Evolutionary conservation across 345 rosid genomes (phyloP), one percentile per base, ranked within the genome.

Genomic region (Erodium maritimum): DNA sequence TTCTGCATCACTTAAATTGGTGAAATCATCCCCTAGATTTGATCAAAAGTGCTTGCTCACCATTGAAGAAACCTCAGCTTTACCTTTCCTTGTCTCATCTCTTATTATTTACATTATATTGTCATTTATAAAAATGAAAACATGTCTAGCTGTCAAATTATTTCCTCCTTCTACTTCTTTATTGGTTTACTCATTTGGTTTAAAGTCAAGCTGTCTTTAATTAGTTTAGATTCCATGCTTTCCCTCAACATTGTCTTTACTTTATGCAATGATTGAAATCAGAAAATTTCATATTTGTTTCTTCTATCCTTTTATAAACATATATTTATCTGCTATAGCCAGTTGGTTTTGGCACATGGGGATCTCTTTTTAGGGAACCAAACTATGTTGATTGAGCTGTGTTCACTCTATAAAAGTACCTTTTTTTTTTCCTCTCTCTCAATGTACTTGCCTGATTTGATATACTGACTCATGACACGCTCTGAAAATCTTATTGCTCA

Each of bases 311-410:
- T 53, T 61, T 25, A 29, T 57, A 34, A 55, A 59, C 20, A 17
- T 56, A 11, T 58, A 59, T 56, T 52, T 42, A 58, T 67, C 54
- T 57, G 20, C 33, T 66, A 20, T 37, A 19, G 50, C 61, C 53
- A 67, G 65, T 61, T 61, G 25, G 50, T 61, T 60, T 74, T 57
- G 68, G 84, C 90, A 83, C 87, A 81, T 86, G 90, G 81, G 72
- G 1, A 60, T 70, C 58, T 46, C 72, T 68, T 25, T 68, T 50
- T 66, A 21, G 61, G 22, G 77, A 68, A 79, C 70, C 67, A 60
- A 55, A 61, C 62, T 59, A 23, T 69, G 56, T 42, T 51, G 54
- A 64, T 23, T 58, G 62, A 58, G 66, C 46, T 42, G 54, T 33
- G 42, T 3, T 42, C 56, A 61, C 61, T 57, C 52, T 63, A 50